Percentiles rank a stretch among this genome's conserved stretches.
These are phyloP conservation scores for Blattamonas nauphoetae DNA, from an alignment of 78 protist species.

Conservation along the genomic window DNA sequence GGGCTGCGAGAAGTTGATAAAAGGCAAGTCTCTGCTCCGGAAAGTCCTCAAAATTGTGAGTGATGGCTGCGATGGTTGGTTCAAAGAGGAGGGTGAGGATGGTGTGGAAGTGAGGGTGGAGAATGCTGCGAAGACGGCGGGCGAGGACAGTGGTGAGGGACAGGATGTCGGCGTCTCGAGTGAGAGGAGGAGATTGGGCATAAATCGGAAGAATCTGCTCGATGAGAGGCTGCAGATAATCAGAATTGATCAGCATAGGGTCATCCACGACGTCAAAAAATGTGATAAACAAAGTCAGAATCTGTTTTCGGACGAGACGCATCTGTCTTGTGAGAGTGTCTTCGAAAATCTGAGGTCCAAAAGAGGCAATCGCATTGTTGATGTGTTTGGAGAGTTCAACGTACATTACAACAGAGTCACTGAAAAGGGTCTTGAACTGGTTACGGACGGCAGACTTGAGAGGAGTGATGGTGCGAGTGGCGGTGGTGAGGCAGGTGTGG, in stretches of 20 bases:
- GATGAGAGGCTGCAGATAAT: slow-evolving; percentile 67
- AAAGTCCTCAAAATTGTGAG: slow-evolving; percentile 62
- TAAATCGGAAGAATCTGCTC: slow-evolving; percentile 76
- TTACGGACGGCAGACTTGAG: neutral
- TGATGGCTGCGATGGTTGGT: slow-evolving; percentile 77
- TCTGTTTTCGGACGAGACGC: neutral
- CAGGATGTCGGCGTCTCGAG: slow-evolving; percentile 59
- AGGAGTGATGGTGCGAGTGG: neutral
- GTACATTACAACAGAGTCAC: neutral
- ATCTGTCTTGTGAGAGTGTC: neutral
- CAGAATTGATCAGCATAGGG: neutral
- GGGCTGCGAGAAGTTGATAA: slow-evolving; percentile 66
- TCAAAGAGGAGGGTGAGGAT: slow-evolving; percentile 70
- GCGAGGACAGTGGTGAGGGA: slow-evolving; percentile 44
- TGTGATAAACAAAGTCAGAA: neutral
- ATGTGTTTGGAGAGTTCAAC: neutral
- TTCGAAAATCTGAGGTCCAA: neutral
- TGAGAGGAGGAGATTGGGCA: slow-evolving; percentile 45
- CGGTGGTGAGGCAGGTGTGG: neutral
- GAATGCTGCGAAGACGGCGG: slow-evolving; percentile 19
- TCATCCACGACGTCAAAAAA: neutral
- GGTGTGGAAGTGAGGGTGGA: slow-evolving; percentile 30
- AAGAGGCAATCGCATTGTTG: neutral
- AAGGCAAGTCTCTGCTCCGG: slow-evolving; percentile 80
- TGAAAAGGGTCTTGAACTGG: neutral